Conservation (phyloP, 108 stramenopile genomes). For the Skeletonema marinoi region DNA sequence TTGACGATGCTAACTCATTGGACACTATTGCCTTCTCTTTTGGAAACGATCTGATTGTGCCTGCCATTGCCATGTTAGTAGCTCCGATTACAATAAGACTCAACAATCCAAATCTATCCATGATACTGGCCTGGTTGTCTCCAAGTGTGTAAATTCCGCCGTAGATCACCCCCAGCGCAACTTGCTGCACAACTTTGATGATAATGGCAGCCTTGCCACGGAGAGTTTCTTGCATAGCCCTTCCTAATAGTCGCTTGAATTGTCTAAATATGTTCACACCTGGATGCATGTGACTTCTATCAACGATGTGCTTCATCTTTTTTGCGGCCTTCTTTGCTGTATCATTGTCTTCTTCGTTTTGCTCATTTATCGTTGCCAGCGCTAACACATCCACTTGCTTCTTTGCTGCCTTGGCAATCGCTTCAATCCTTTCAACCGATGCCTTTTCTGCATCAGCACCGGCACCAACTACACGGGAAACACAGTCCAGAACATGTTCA, state of each 20-base stretch:
- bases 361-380: slow-evolving; percentile 10
- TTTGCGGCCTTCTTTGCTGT: slow-evolving; percentile 10
- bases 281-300: slow-evolving; percentile 42
- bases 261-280: slow-evolving; percentile 70
- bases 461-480: slow-evolving; percentile 65
- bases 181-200: slow-evolving; percentile 83
- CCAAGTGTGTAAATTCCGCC: slow-evolving; percentile 83
- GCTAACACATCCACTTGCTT: slow-evolving; percentile 49
- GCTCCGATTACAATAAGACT: slow-evolving; percentile 85
- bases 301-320: slow-evolving; percentile 53
- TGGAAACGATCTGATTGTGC: slow-evolving; percentile 82
- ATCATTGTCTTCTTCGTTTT: background rate
- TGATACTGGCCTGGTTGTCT: slow-evolving; percentile 78
- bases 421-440: slow-evolving; percentile 55
- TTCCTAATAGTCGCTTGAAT: slow-evolving; percentile 64
- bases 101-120: slow-evolving; percentile 85
- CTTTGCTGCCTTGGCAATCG: slow-evolving; percentile 46
- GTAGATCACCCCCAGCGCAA: slow-evolving; percentile 80
- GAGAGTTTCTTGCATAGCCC: slow-evolving; percentile 66
- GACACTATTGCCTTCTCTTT: slow-evolving; percentile 87
- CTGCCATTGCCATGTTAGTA: slow-evolving; percentile 86
- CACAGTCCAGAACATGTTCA: slow-evolving; percentile 85
- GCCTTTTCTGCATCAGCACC: slow-evolving; percentile 41
- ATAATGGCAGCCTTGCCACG: slow-evolving; percentile 76
- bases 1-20: slow-evolving; percentile 58